A percentile compares a stretch with the other conserved stretches of the same genome.
These are phyloP conservation scores for Claviceps spartinae DNA, from an alignment of 2,329 filamentous ascomycete species.

Conservation along the genomic window DNA sequence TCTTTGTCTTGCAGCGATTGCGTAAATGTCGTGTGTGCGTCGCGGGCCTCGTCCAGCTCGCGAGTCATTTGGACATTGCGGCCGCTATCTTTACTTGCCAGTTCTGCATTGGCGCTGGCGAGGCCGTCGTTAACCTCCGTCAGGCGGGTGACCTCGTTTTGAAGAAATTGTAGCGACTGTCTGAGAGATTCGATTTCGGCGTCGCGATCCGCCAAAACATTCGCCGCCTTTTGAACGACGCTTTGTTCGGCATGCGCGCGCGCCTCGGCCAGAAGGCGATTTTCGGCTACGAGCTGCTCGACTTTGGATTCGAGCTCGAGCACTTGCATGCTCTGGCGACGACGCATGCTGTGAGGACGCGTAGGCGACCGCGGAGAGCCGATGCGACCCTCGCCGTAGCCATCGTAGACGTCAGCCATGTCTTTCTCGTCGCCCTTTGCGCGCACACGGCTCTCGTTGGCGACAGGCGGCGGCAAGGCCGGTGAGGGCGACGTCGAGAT, in stretches of 20 bases:
- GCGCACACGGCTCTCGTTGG: constrained; percentile 77
- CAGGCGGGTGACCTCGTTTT: constrained; percentile 68
- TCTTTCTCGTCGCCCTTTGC: constrained; percentile 39
- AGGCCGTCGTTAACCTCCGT: constrained; percentile 74
- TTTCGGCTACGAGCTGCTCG: constrained; percentile 76
- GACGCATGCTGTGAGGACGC: constrained; percentile 87
- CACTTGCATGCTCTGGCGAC: constrained; percentile 93
- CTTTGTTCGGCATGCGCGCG: constrained; percentile 55
- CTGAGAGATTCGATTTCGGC: constrained; percentile 74
- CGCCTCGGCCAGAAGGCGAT: constrained; percentile 63
- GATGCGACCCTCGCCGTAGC: constrained; percentile 76
- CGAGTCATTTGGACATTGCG: constrained; percentile 52
- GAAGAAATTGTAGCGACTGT: constrained; percentile 64
- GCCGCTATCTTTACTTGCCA: constrained; percentile 62
- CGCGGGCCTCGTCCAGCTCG: constrained; percentile 56
- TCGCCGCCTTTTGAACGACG: constrained; percentile 51
- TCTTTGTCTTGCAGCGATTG: constrained; percentile 69
- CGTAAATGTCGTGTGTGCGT: constrained; percentile 47
- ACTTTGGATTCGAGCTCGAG: constrained; percentile 80
- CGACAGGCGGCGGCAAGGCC: constrained; percentile 46
- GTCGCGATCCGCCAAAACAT: constrained; percentile 67
- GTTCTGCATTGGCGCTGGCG: constrained; percentile 59
- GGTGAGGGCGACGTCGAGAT: not conserved
- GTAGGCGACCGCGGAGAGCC: constrained; percentile 85
- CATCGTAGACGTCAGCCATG: constrained; percentile 93